A percentile compares a stretch with the other conserved stretches of the same genome.
phyloP scores from a whole-genome alignment of 2,329 filamentous ascomycete genomes.

The Botrytis sinoallii region DNA sequence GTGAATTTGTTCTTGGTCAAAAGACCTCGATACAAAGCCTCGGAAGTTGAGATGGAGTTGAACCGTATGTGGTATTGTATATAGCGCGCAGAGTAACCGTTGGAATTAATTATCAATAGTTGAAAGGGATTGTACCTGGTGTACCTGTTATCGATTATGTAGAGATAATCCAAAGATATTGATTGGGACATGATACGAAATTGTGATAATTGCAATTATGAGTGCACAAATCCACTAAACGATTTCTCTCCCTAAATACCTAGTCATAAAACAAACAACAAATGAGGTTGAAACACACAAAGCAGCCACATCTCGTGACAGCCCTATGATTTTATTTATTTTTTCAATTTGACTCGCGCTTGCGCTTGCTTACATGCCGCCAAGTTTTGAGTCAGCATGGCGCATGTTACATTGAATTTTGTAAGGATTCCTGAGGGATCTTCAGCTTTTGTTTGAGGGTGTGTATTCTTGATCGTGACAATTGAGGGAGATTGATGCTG shows the following conservation, averaged over 20 bases:
- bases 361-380: background rate
- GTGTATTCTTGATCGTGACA: background rate
- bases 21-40: background rate
- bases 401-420: background rate
- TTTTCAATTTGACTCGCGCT: background rate
- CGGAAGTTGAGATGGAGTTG: background rate
- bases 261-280: background rate
- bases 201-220: background rate
- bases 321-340: background rate
- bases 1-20: background rate
- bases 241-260: background rate
- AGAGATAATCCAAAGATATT: too few species aligned
- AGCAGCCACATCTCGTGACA: background rate
- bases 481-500: background rate
- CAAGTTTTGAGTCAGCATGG: background rate
- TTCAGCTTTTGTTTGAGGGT: background rate
- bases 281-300: background rate
- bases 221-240: background rate
- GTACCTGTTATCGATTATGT: too few species aligned
- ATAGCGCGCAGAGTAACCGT: background rate
- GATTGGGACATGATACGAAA: too few species aligned
- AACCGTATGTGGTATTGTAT: fast-evolving
- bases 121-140: too few species aligned
- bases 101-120: background rate
- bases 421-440: background rate